Evolutionary conservation across 2,329 filamentous ascomycete species (phyloP).

Genomic region (Ophiosphaerella herpotricha): DNA sequence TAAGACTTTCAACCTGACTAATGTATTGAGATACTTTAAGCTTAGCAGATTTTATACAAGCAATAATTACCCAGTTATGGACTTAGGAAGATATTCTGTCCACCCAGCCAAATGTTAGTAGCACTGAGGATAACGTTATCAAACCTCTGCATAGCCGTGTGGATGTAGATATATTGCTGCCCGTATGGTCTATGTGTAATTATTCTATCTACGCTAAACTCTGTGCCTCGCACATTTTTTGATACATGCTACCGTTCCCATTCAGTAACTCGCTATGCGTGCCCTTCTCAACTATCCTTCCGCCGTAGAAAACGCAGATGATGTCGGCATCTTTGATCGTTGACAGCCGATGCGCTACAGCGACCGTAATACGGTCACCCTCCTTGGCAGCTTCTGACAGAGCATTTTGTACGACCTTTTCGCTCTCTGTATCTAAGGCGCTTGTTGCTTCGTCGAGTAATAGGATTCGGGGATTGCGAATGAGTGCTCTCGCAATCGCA

Average conservation of each 20-base stretch:
- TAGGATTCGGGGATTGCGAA: constrained; percentile 48
- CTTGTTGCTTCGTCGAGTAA: constrained; percentile 42
- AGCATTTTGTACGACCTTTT: constrained; percentile 45
- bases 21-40: too few relatives aligned
- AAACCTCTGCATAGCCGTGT: too few relatives aligned
- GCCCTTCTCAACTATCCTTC: constrained; percentile 79
- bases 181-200: too few relatives aligned
- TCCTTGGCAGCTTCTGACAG: constrained; percentile 40
- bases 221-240: constrained; percentile 49
- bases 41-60: too few relatives aligned
- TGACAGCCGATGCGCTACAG: constrained; percentile 76
- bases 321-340: constrained; percentile 92
- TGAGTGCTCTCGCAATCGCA: constrained; percentile 48
- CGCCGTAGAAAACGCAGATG: constrained; percentile 90
- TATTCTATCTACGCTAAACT: constrained; percentile 27
- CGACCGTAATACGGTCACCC: constrained; percentile 62
- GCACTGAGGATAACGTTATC: too few relatives aligned
- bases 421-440: constrained; percentile 45
- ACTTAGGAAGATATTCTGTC: too few relatives aligned
- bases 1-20: too few relatives aligned
- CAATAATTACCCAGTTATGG: too few relatives aligned
- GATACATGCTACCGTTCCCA: constrained; percentile 40
- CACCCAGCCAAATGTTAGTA: too few relatives aligned
- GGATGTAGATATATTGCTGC: too few relatives aligned
- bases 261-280: constrained; percentile 51